Evolutionary conservation across 139 green algal species (phyloP).

Genomic region (Chlorella sp.): DNA sequence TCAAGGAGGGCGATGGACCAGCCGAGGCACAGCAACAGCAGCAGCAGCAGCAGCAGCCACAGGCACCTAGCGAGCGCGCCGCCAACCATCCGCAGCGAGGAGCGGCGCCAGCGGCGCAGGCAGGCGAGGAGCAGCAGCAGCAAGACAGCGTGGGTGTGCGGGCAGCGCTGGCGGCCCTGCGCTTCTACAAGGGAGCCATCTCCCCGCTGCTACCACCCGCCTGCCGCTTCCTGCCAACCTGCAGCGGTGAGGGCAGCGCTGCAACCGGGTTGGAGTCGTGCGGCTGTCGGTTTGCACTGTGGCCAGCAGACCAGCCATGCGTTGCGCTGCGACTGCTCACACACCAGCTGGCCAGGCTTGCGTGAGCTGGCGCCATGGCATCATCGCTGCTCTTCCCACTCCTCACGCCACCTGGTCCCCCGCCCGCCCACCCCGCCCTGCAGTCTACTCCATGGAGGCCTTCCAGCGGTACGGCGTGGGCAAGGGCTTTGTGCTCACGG

Average conservation of each 20-base stretch:
- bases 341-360: background rate
- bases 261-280: background rate
- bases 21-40: background rate
- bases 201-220: slow-evolving; percentile 76
- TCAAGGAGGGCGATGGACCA: background rate
- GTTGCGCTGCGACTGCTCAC: background rate
- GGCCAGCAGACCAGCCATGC: background rate
- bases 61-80: background rate
- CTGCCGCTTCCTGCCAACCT: slow-evolving; percentile 86
- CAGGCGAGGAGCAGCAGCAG: slow-evolving; percentile 1
- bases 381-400: background rate
- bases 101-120: background rate
- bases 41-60: background rate
- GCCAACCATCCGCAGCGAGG: background rate
- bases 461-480: slow-evolving; percentile 70
- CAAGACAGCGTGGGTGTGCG: slow-evolving; percentile 21
- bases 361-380: background rate
- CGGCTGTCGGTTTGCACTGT: background rate
- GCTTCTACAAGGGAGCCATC: slow-evolving; percentile 75
- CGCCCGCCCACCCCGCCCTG: background rate
- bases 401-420: too few relatives aligned
- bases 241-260: slow-evolving; percentile 37
- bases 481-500: slow-evolving; percentile 76
- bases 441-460: slow-evolving; percentile 56
- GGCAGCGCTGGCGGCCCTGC: slow-evolving; percentile 63